These are phyloP conservation scores for Brassica cretica DNA, from an alignment of 345 rosid species.

Conservation along the genomic window DNA sequence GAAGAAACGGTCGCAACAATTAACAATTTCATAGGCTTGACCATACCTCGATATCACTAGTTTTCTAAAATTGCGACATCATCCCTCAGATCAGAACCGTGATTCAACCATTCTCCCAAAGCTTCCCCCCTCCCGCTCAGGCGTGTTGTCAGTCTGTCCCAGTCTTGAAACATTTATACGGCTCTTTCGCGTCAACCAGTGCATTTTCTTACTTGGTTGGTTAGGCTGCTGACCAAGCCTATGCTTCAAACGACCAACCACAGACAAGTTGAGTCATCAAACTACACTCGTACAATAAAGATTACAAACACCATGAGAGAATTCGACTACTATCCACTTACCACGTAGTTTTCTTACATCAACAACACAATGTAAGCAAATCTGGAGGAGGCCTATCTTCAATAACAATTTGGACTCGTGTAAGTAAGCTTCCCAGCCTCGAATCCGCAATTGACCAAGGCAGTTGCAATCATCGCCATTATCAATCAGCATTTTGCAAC, in stretches of 20 bases:
- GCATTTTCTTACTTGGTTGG: not conserved
- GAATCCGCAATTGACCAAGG: not conserved
- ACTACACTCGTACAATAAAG: not conserved
- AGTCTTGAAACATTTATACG: not conserved
- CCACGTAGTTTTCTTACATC: not conserved
- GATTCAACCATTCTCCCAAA: not conserved
- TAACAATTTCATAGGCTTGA: not conserved
- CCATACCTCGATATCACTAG: not conserved
- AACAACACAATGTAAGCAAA: constrained; percentile 17
- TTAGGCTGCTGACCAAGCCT: not conserved
- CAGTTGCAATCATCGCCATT: constrained; percentile 12
- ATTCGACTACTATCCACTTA: not conserved
- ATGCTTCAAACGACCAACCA: constrained; percentile 19
- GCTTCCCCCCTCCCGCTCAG: not conserved
- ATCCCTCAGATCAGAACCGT: not conserved
- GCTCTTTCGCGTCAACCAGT: constrained; percentile 8
- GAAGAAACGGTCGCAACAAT: not conserved
- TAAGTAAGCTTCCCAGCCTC: constrained; percentile 21
- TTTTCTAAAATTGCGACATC: not conserved
- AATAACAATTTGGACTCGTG: not conserved
- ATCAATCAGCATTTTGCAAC: constrained; percentile 15
- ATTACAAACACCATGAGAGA: not conserved
- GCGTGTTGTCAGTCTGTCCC: not conserved
- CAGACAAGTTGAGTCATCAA: not conserved
- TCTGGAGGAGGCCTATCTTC: constrained; percentile 23